These are phyloP conservation scores for Pythium aristosporum DNA, from an alignment of 352 stramenopile genomes.

Conservation along the genomic window DNA sequence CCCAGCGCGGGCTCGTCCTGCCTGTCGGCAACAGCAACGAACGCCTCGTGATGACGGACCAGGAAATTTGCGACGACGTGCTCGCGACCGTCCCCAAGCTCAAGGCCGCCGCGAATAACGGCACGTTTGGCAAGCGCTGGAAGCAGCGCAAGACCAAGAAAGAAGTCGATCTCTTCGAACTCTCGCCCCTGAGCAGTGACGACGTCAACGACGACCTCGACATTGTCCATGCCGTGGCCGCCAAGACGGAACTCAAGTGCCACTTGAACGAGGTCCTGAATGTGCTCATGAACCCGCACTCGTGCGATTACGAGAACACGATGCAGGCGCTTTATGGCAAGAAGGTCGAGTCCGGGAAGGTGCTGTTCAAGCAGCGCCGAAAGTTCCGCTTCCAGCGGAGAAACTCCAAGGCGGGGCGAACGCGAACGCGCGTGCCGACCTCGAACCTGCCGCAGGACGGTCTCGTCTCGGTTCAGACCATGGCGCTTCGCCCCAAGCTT, in stretches of 20 bases:
- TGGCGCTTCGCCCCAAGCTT: background rate
- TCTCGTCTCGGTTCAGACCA: background rate
- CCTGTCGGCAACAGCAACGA: constrained; percentile 21
- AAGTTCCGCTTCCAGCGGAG: background rate
- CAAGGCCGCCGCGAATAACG: constrained; percentile 20
- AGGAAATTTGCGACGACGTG: constrained; percentile 60
- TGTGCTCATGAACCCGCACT: constrained; percentile 48
- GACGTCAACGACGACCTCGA: constrained; percentile 41
- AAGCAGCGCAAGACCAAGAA: constrained; percentile 35
- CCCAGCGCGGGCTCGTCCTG: constrained; percentile 5
- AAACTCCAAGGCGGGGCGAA: background rate
- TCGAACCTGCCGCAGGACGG: constrained; percentile 6
- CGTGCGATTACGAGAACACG: constrained; percentile 41
- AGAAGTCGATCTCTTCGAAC: constrained; percentile 45
- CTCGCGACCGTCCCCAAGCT: constrained; percentile 59
- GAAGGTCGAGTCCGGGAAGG: constrained; percentile 44
- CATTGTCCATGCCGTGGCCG: constrained; percentile 48
- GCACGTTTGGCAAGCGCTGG: constrained; percentile 34
- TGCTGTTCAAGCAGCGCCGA: constrained; percentile 38
- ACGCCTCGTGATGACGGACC: constrained; percentile 37
- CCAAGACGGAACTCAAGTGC: constrained; percentile 51
- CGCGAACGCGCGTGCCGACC: no score
- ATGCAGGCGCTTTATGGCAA: constrained; percentile 53
- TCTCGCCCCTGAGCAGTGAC: constrained; percentile 25
- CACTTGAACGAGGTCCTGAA: constrained; percentile 72